Percentiles rank a stretch among this genome's conserved stretches.
These are phyloP conservation scores for Mucor saturninus DNA, from an alignment of 371 early-diverging fungal genomes.

Conservation along the genomic window DNA sequence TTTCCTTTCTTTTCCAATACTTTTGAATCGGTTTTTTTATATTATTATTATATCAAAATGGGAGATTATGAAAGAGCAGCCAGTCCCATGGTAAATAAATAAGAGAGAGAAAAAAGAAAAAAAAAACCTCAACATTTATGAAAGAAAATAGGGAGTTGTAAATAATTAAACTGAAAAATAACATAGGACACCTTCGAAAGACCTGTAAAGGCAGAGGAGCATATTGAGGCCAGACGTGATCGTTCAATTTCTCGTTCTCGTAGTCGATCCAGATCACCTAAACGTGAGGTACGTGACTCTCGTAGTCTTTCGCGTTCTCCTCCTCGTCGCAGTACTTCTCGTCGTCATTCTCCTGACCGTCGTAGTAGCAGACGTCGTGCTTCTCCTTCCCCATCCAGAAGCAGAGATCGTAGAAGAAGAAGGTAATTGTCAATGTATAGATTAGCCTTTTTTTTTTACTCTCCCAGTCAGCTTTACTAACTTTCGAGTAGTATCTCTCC, in stretches of 20 bases:
- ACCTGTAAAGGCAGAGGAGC: slow-evolving; percentile 16
- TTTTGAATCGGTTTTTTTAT: no score
- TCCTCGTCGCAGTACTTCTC: slow-evolving; percentile 35
- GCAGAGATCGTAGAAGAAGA: slow-evolving; percentile 36
- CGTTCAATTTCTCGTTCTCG: slow-evolving; percentile 37
- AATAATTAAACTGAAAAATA: neutral
- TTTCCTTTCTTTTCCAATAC: no score
- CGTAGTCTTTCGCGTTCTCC: slow-evolving; percentile 34
- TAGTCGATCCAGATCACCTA: slow-evolving; percentile 30
- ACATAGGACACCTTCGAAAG: slow-evolving; percentile 12
- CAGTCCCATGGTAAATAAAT: slow-evolving; percentile 23
- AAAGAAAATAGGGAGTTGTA: no score
- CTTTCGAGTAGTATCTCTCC: slow-evolving; percentile 22
- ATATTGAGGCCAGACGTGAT: slow-evolving; percentile 3
- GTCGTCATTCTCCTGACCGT: slow-evolving; percentile 30
- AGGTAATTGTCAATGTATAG: slow-evolving; percentile 23
- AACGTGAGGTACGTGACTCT: slow-evolving; percentile 10
- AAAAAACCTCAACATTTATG: no score
- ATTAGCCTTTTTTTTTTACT: neutral
- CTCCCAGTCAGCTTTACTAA: neutral
- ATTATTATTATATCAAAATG: slow-evolving; percentile 5
- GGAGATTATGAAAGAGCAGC: slow-evolving; percentile 27
- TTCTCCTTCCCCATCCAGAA: slow-evolving; percentile 41
- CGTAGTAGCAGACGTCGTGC: slow-evolving; percentile 29
- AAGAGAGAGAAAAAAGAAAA: no score